phyloP scores from a whole-genome alignment of 2,329 filamentous ascomycete genomes.

The Pseudocercospora fuligena region DNA sequence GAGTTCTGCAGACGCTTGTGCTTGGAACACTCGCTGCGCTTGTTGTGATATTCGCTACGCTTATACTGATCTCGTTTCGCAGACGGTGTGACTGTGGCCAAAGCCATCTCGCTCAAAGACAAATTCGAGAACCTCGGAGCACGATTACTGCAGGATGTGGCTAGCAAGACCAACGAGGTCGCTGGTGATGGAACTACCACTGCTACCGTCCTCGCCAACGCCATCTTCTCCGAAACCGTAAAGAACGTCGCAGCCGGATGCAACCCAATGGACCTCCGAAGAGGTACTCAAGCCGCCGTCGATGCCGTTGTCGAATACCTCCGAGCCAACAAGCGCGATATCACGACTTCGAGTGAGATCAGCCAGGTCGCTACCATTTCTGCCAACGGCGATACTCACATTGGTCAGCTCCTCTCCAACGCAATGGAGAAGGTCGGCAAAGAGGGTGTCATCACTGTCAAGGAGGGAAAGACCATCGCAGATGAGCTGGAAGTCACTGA shows the following conservation, averaged over 20 bases:
- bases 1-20: neutral
- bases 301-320: constrained; percentile 93
- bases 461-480: constrained; percentile 98
- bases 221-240: constrained; percentile 99
- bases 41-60: neutral
- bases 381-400: constrained; percentile 94
- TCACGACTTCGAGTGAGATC: constrained; percentile 96
- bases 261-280: constrained; percentile 98
- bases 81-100: constrained; percentile 63
- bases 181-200: constrained; percentile 99
- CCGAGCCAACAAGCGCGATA: constrained; percentile 94
- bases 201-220: constrained; percentile 92
- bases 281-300: constrained; percentile 95
- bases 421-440: constrained; percentile 99
- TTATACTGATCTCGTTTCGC: constrained; percentile 22
- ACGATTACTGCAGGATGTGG: constrained; percentile 94
- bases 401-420: constrained; percentile 93
- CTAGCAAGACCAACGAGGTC: constrained; percentile 98
- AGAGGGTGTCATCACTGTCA: constrained; percentile 99
- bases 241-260: constrained; percentile 99
- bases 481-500: constrained; percentile 99
- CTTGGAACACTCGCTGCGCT: neutral
- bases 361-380: constrained; percentile 98
- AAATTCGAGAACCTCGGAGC: constrained; percentile 99
- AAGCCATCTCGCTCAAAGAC: constrained; percentile 91